Conservation (phyloP, 192 early-diverging fungal genomes). For the Backusella westeae region DNA sequence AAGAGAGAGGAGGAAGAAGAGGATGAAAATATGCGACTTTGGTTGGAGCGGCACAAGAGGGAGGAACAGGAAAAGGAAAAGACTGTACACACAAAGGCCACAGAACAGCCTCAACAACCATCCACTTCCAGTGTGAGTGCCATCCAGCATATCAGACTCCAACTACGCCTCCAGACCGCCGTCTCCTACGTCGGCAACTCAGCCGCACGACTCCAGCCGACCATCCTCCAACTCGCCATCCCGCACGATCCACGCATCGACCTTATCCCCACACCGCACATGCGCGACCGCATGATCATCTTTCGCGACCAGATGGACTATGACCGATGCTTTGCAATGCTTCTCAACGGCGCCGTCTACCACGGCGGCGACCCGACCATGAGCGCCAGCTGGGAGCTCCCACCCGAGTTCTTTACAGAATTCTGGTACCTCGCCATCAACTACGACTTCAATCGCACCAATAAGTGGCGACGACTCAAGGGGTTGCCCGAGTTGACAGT, state of each 20-base stretch:
- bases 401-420: conserved; percentile 24
- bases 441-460: conserved; percentile 29
- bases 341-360: conserved; percentile 26
- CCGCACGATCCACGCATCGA: conserved; percentile 40
- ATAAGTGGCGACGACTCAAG: conserved; percentile 27
- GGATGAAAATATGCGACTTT: not conserved
- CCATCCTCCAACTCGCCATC: conserved; percentile 30
- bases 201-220: conserved; percentile 25
- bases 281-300: conserved; percentile 41
- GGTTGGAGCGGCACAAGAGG: not conserved
- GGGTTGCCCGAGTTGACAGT: conserved; percentile 24
- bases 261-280: conserved; percentile 31
- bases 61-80: not conserved
- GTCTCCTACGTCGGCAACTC: conserved; percentile 13
- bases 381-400: conserved; percentile 30
- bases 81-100: not conserved
- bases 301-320: conserved; percentile 34
- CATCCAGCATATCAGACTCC: conserved; percentile 30
- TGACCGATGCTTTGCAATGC: conserved; percentile 31
- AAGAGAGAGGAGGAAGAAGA: not conserved
- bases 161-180: conserved; percentile 24
- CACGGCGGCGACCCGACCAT: conserved; percentile 38
- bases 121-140: conserved; percentile 7
- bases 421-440: conserved; percentile 28
- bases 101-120: not conserved